Evolutionary conservation across 2,329 filamentous ascomycete genomes (phyloP).

Genomic region (Botryotinia convoluta): DNA sequence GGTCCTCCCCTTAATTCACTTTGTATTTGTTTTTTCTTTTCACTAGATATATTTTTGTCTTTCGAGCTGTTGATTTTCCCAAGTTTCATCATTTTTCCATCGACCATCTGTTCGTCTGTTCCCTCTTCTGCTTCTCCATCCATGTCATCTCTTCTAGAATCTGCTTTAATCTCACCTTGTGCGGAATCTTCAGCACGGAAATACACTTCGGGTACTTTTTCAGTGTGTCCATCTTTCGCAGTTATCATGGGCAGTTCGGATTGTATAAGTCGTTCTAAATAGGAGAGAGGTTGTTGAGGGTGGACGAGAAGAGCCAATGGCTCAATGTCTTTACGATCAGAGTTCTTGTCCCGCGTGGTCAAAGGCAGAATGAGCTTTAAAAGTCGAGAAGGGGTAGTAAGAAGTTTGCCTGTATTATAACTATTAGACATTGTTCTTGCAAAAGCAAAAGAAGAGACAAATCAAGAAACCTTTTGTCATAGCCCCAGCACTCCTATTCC

Average conservation of each 20-base stretch:
- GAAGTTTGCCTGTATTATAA: constrained; percentile 60
- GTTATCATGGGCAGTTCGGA: constrained; percentile 71
- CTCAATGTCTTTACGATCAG: constrained; percentile 69
- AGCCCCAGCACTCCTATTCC: constrained; percentile 46
- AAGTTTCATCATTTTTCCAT: constrained; percentile 43
- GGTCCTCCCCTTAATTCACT: constrained; percentile 45
- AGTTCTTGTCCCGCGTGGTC: constrained; percentile 57
- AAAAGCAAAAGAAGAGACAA: not conserved
- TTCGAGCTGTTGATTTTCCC: constrained; percentile 36
- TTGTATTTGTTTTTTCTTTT: constrained; percentile 44
- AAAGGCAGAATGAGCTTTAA: constrained; percentile 25
- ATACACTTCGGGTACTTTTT: constrained; percentile 69
- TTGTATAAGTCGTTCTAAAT: constrained; percentile 85
- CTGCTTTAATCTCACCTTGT: constrained; percentile 50
- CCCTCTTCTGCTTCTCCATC: constrained; percentile 39
- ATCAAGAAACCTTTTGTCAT: constrained; percentile 59
- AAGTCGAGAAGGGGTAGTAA: constrained; percentile 62
- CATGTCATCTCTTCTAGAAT: constrained; percentile 39
- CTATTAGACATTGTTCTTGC: not conserved
- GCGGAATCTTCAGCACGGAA: constrained; percentile 79
- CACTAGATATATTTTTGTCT: constrained; percentile 22
- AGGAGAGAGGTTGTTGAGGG: constrained; percentile 86
- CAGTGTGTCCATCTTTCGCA: constrained; percentile 55
- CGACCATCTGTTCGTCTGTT: constrained; percentile 49
- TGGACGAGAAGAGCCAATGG: constrained; percentile 83